Base-by-base conservation (phyloP, 768 basidiomycete genomes). In the Cytidiella melzeri region DNA sequence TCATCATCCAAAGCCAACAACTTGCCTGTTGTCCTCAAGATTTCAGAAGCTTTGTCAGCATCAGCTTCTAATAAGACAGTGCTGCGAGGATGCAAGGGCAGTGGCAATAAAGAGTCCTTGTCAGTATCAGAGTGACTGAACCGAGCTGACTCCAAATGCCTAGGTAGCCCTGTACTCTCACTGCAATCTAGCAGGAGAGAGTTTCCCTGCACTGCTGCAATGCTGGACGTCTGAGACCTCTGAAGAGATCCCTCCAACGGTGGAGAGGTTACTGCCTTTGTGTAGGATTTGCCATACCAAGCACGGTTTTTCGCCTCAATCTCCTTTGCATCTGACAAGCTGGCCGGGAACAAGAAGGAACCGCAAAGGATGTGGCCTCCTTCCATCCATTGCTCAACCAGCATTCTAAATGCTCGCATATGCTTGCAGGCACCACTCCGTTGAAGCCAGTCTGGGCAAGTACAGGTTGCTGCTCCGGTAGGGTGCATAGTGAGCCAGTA, bases 361-460 rank as follows among this genome's bases (percentile, higher is more conserved):
- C 20, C 12, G 10, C 10, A 10, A 4, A 9, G 19, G 1, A 55
- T 2, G 10, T 43, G 40, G 23, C 46, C 45, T 2, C n/a, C 9
- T 2, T 38, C n/a, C 24, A 26, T 23, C 54, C 54, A 55, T 2
- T 36, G 15, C 4, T 43, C 18, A n/a, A 55, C 39, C 11, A 48
- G 3, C 2, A 43, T 6, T 19, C 54, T 45, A 20, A 55, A 55
- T 5, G 53, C 56, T 13, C 54, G 53, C 7, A 57, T 21, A 28
- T 57, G 56, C 26, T 57, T 57, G 47, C 56, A 57, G 3, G 53
- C 53, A 12, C 56, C 56, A 20, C 53, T 50, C 4, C 50, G 56
- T 15, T 34, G 43, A 13, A 39, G 27, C 42, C 49, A 57, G 43
- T 57, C 53, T 5, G 12, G 26, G 26, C 56, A 57, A 13, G 53